Evolutionary conservation across 768 basidiomycete species (phyloP), one percentile per base, ranked within the genome.

Genomic region (Infundibulicybe gibba): DNA sequence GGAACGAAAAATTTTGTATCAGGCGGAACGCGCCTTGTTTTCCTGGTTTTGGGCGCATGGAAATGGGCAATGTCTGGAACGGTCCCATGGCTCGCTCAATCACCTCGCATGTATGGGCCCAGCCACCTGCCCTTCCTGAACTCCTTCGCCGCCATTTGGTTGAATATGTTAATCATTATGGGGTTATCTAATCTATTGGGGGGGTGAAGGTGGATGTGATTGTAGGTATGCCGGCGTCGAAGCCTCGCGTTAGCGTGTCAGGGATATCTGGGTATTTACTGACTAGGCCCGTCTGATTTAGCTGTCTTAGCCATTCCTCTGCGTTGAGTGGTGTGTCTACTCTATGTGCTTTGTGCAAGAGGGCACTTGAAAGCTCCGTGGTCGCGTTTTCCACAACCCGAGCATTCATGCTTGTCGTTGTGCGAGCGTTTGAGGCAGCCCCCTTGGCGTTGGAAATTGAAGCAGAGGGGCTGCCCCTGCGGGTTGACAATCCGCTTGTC

Each of bases 131-230:
- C 35, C 17, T 14, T 38, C 10, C 4, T 3, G n/a, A 38, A 19
- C 10, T 38, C 35, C 10, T 38, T 14, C 4, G 17, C 14, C 4
- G 17, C 10, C 10, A 10, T 19, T 3, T 3, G 14, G 6, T 38
- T 38, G 17, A 38, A 38, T 69, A 62, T 2, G n/a, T n/a, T n/a
- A 38, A 10, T 10, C n/a, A 38, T 38, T 19, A 38, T 38, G 14
- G 17, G 6, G 17, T 19, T 38, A 6, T n/a, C n/a, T n/a, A 19
- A 10, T 6, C 10, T 38, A 10, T 38, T 38, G 35, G 3, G 4
- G 35, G 35, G 14, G 35, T 38, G 14, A 4, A 10, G 14, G 35
- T 38, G 6, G 3, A 6, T 38, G 14, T 6, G 6, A 38, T 38
- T 3, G 35, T 3, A 10, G 35, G 35, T n/a, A 38, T n/a, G 35